Percentiles rank a stretch among this genome's conserved stretches.
Evolutionary conservation across 2,329 filamentous ascomycete genomes (phyloP).

Genomic region (Setomelanomma holmii): DNA sequence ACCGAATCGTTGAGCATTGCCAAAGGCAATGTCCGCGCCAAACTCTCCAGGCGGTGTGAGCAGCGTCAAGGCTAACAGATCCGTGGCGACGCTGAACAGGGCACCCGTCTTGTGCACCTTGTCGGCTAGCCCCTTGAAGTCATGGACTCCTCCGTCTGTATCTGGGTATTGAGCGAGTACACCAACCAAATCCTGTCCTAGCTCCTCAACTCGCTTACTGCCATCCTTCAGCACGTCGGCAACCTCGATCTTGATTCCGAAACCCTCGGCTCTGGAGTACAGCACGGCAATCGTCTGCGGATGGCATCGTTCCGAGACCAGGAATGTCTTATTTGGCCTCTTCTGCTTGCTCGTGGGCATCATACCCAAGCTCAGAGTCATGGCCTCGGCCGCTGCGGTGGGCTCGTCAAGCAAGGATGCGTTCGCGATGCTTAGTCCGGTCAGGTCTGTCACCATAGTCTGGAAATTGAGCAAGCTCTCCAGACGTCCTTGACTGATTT

Average conservation of each 20-base stretch:
- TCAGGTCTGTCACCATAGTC: constrained; percentile 88
- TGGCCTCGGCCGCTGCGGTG: constrained; percentile 91
- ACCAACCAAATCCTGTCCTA: constrained; percentile 84
- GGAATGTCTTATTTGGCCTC: constrained; percentile 77
- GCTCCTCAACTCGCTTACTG: constrained; percentile 70
- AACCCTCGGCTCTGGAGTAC: constrained; percentile 85
- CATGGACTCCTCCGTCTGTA: constrained; percentile 79
- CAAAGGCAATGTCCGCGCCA: constrained; percentile 93
- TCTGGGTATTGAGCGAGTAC: constrained; percentile 96
- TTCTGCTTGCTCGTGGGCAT: constrained; percentile 76
- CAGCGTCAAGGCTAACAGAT: constrained; percentile 84
- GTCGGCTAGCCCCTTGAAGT: constrained; percentile 77
- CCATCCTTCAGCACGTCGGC: constrained; percentile 73
- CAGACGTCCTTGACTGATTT: constrained; percentile 93
- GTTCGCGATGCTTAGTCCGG: constrained; percentile 85
- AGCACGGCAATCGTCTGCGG: constrained; percentile 87
- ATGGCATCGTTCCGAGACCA: constrained; percentile 83
- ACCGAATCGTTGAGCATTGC: constrained; percentile 88
- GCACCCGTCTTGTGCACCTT: constrained; percentile 78
- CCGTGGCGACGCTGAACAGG: constrained; percentile 86
- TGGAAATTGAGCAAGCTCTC: constrained; percentile 96
- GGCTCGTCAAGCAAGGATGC: constrained; percentile 90
- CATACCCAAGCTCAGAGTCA: constrained; percentile 87
- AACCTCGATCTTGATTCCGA: constrained; percentile 79
- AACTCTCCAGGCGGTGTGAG: constrained; percentile 92